A percentile compares a stretch with the other conserved stretches of the same genome.
Conservation (phyloP, 2,329 filamentous ascomycete genomes). For the Colletotrichum sp. region DNA sequence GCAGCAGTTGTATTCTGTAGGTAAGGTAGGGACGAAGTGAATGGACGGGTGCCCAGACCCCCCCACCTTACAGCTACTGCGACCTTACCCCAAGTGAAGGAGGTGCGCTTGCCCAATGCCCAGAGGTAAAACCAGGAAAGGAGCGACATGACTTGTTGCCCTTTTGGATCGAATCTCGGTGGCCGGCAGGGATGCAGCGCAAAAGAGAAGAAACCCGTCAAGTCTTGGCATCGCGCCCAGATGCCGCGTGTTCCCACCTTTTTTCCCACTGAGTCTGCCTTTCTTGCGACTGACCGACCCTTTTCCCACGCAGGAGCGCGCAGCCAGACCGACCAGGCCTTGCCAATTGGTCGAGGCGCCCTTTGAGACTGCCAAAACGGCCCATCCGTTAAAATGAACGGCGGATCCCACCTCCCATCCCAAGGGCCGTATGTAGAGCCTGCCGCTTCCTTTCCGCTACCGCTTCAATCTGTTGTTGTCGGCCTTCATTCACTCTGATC, state of each 20-base stretch:
- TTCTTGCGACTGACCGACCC: background rate
- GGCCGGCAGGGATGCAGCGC: conserved; percentile 8
- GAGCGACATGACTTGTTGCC: conserved; percentile 1
- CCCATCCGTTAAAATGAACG: conserved; percentile 18
- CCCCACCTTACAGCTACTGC: background rate
- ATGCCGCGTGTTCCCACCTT: conserved; percentile 14
- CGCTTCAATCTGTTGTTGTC: background rate
- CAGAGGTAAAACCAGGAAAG: background rate
- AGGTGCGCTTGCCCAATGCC: background rate
- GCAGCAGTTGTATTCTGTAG: background rate
- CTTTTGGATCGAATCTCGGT: background rate
- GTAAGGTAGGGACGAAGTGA: background rate
- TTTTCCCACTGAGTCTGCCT: background rate
- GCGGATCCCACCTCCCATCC: background rate
- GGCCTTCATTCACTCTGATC: background rate
- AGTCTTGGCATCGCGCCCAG: conserved; percentile 14
- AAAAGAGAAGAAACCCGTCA: conserved; percentile 14
- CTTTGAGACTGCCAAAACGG: background rate
- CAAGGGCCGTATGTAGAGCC: background rate
- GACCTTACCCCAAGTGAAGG: background rate
- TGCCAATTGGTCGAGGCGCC: background rate
- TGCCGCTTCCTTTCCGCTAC: background rate
- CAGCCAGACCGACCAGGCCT: background rate
- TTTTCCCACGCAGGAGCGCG: background rate
- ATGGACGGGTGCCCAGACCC: background rate